Evolutionary conservation across 2,329 filamentous ascomycete species (phyloP).

Genomic region (Calonectria pauciramosa): DNA sequence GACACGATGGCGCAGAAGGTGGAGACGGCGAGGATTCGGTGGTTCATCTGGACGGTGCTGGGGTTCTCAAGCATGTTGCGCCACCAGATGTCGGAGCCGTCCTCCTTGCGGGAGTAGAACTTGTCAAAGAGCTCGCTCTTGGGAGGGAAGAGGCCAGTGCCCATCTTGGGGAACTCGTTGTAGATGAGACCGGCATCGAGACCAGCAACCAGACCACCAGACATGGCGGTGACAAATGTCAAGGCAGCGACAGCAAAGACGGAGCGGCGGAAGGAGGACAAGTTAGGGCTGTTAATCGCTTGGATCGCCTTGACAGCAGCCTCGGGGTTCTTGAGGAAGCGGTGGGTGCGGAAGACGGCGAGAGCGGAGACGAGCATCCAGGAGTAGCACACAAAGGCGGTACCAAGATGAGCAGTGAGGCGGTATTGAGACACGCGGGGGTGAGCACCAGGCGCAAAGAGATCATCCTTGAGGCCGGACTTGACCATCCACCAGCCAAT

Average conservation of each 20-base stretch:
- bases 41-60: slow-evolving; percentile 93
- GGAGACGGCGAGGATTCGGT: slow-evolving; percentile 90
- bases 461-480: slow-evolving; percentile 93
- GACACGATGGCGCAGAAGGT: slow-evolving; percentile 86
- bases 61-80: slow-evolving; percentile 98
- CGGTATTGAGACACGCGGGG: slow-evolving; percentile 96
- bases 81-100: slow-evolving; percentile 91
- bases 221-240: slow-evolving; percentile 92
- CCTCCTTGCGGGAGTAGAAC: slow-evolving; percentile 85
- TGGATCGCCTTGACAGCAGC: slow-evolving; percentile 72
- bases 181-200: slow-evolving; percentile 98
- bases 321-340: slow-evolving; percentile 77
- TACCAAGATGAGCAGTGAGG: slow-evolving; percentile 87
- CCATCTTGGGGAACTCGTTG: slow-evolving; percentile 99
- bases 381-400: slow-evolving; percentile 92
- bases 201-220: slow-evolving; percentile 92
- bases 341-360: slow-evolving; percentile 82
- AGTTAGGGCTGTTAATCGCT: slow-evolving; percentile 74
- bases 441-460: slow-evolving; percentile 91
- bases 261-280: slow-evolving; percentile 80
- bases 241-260: slow-evolving; percentile 79
- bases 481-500: slow-evolving; percentile 99
- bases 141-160: slow-evolving; percentile 84
- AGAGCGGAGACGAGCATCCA: slow-evolving; percentile 95
- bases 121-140: slow-evolving; percentile 85